Evolutionary conservation across 75 land plant species (phyloP).

Genomic region (Pinus taeda): DNA sequence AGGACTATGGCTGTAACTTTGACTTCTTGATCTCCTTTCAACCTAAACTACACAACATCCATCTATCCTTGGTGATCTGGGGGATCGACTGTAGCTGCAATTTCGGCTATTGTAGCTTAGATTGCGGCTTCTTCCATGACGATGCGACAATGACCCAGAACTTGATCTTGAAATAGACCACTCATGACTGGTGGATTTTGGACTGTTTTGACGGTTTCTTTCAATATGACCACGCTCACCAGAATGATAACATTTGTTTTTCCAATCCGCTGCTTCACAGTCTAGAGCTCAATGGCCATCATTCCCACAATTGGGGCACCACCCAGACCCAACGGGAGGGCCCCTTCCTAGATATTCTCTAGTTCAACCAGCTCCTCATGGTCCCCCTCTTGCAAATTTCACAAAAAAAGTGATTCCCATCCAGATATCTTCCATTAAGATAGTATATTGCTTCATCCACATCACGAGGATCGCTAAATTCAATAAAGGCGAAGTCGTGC

Average conservation of each 20-base stretch:
- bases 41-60: conserved; percentile 22
- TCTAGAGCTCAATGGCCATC: conserved; percentile 99
- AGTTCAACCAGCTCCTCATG: conserved; percentile 58
- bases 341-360: conserved; percentile 79
- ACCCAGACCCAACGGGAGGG: conserved; percentile 89
- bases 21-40: conserved; percentile 45
- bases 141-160: conserved; percentile 34
- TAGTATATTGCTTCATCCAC: conserved; percentile 93
- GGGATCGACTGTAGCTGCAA: conserved; percentile 49
- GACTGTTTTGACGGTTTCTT: conserved; percentile 87
- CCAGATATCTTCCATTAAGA: conserved; percentile 81
- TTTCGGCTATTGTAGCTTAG: conserved; percentile 41
- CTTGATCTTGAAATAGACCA: conserved; percentile 48
- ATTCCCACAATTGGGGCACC: conserved; percentile 93
- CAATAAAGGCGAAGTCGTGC: conserved; percentile 98
- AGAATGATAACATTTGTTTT: conserved; percentile 90
- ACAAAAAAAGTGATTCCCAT: conserved; percentile 85
- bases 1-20: conserved; percentile 28
- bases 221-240: conserved; percentile 90
- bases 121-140: conserved; percentile 52
- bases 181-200: conserved; percentile 46
- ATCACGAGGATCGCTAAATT: conserved; percentile 93
- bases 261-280: conserved; percentile 96
- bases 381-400: conserved; percentile 90
- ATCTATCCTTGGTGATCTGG: conserved; percentile 50